Percentiles rank a stretch among this genome's conserved stretches.
Conservation (phyloP, 2,329 filamentous ascomycete species). For the Exophiala xenobiotica region DNA sequence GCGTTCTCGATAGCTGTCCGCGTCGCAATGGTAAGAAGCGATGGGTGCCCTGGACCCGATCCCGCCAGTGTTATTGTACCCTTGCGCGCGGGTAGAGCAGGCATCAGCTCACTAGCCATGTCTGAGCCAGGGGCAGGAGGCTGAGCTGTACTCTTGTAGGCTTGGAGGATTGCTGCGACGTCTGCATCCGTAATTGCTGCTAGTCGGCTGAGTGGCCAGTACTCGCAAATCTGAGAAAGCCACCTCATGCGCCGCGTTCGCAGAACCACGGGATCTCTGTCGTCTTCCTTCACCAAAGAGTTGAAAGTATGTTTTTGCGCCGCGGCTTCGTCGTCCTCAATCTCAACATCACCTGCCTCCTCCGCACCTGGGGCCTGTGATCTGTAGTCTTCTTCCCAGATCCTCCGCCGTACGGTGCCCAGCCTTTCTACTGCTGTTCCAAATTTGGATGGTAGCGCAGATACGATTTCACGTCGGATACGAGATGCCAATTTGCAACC, state of each 20-base stretch:
- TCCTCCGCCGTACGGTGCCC: conserved; percentile 67
- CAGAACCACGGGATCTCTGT: conserved; percentile 65
- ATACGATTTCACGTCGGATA: conserved; percentile 82
- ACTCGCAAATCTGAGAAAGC: conserved; percentile 96
- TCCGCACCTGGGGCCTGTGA: conserved; percentile 36
- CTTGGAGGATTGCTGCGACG: conserved; percentile 70
- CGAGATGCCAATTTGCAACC: conserved; percentile 91
- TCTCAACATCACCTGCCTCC: conserved; percentile 45
- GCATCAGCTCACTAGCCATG: conserved; percentile 31
- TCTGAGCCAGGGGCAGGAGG: conserved; percentile 29
- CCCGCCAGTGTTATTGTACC: conserved; percentile 86
- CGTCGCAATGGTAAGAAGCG: conserved; percentile 72
- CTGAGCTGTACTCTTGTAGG: conserved; percentile 54
- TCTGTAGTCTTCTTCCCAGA: conserved; percentile 70
- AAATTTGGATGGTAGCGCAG: conserved; percentile 71
- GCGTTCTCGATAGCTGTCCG: conserved; percentile 49
- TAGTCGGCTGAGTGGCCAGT: conserved; percentile 86
- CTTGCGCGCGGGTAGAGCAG: conserved; percentile 33
- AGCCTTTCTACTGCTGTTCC: conserved; percentile 75
- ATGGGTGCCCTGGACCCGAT: conserved; percentile 87
- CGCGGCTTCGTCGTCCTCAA: conserved; percentile 49
- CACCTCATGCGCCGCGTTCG: conserved; percentile 85
- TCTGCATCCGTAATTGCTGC: conserved; percentile 78
- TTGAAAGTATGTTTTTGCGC: conserved; percentile 82
- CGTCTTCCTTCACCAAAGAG: conserved; percentile 67